Conservation (phyloP, 1,139 yeast genomes). For the Pichia sp. region DNA sequence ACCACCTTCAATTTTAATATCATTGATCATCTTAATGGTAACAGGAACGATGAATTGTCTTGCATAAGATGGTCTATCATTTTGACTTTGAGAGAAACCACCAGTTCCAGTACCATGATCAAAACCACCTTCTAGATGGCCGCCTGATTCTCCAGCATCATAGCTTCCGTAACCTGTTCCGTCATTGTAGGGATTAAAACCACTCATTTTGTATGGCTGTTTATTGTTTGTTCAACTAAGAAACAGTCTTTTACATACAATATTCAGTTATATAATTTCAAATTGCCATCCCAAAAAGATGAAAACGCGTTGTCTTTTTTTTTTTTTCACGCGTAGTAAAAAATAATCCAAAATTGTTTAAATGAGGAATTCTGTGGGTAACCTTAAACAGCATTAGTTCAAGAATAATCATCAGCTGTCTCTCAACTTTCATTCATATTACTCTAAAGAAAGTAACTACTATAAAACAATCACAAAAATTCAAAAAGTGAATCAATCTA, state of each 20-base stretch:
- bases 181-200: conserved; percentile 27
- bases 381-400: no score
- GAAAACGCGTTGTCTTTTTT: not conserved
- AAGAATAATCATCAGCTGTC: no score
- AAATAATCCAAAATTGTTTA: no score
- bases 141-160: conserved; percentile 8
- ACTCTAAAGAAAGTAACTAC: no score
- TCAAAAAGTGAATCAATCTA: no score
- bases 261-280: no score
- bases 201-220: conserved; percentile 16
- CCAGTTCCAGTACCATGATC: conserved; percentile 13
- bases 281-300: not conserved
- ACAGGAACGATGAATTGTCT: conserved; percentile 62
- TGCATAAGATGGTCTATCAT: conserved; percentile 28
- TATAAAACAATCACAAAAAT: no score
- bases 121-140: conserved; percentile 16
- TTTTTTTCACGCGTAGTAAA: not conserved
- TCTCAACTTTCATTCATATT: no score
- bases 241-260: not conserved
- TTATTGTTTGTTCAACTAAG: not conserved
- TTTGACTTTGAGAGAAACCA: conserved; percentile 19
- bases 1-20: conserved; percentile 49
- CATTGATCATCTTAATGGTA: conserved; percentile 71
- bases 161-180: conserved; percentile 21
- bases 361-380: no score